A percentile compares a stretch with the other conserved stretches of the same genome.
phyloP scores from a whole-genome alignment of 441 rosid species.

The Populus hybrid region DNA sequence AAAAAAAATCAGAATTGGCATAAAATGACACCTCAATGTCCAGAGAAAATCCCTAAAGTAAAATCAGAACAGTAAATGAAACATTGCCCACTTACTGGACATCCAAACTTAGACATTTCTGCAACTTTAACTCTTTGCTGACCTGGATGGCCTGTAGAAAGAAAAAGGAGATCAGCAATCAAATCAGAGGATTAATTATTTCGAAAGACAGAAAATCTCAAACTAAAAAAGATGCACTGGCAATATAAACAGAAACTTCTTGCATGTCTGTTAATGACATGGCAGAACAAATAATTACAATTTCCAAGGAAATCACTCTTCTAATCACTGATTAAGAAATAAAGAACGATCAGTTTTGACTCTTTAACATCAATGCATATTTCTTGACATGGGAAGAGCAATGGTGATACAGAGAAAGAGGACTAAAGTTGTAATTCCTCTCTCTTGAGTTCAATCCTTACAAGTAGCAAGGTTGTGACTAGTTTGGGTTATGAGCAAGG shows the following conservation, averaged over 20 bases:
- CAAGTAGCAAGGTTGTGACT: background rate
- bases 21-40: background rate
- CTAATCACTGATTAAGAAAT: background rate
- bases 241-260: background rate
- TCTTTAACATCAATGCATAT: background rate
- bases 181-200: background rate
- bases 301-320: background rate
- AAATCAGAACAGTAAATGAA: background rate
- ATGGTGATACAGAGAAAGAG: background rate
- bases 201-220: background rate
- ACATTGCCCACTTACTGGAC: constrained; percentile 56
- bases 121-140: constrained; percentile 67
- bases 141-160: constrained; percentile 63
- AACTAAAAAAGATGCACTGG: background rate
- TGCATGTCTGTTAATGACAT: background rate
- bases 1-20: background rate
- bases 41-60: background rate
- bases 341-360: background rate
- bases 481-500: background rate
- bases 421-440: too few relatives aligned
- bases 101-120: constrained; percentile 72
- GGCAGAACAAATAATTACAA: background rate
- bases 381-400: background rate
- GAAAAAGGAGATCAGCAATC: constrained; percentile 10
- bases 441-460: background rate